Conservation (phyloP, 139 green algal genomes). For the Tetratostichococcus sp. region DNA sequence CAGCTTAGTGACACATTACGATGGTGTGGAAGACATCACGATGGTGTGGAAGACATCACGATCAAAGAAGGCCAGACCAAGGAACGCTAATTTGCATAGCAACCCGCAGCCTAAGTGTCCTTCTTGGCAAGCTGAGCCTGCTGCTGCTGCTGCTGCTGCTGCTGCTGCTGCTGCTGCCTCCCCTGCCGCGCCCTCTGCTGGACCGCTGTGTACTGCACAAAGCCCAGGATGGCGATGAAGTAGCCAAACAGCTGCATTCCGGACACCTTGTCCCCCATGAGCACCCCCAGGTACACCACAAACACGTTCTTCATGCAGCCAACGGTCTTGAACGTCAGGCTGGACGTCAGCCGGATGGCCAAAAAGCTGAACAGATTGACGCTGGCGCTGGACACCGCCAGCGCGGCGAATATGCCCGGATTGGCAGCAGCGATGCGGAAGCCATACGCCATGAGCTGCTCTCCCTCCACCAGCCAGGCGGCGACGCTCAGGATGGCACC, state of each 20-base stretch:
- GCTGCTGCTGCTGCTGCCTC: not conserved
- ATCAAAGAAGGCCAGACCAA: too few relatives aligned
- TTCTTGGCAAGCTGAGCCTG: too few relatives aligned
- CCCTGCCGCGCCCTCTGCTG: not conserved
- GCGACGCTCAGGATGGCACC: conserved; percentile 32
- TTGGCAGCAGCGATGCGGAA: conserved; percentile 19
- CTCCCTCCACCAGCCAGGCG: conserved; percentile 30
- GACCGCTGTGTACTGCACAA: conserved; percentile 43
- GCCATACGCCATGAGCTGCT: conserved; percentile 16
- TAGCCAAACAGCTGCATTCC: conserved; percentile 49
- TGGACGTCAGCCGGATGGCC: conserved; percentile 57
- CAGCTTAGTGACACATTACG: too few relatives aligned
- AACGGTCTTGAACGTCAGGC: conserved; percentile 70
- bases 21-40: too few relatives aligned
- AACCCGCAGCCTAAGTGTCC: too few relatives aligned
- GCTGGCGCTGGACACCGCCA: conserved; percentile 23
- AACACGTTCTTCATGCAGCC: conserved; percentile 59
- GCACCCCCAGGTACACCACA: conserved; percentile 44
- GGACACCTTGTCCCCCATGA: conserved; percentile 34
- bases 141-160: too few relatives aligned
- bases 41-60: too few relatives aligned
- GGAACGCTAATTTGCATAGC: too few relatives aligned
- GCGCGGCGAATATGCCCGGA: conserved; percentile 19
- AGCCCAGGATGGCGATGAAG: conserved; percentile 49
- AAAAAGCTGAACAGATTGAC: conserved; percentile 63